Base-by-base conservation (phyloP, 2,329 filamentous ascomycete species). In the Fusarium fracticaudum region DNA sequence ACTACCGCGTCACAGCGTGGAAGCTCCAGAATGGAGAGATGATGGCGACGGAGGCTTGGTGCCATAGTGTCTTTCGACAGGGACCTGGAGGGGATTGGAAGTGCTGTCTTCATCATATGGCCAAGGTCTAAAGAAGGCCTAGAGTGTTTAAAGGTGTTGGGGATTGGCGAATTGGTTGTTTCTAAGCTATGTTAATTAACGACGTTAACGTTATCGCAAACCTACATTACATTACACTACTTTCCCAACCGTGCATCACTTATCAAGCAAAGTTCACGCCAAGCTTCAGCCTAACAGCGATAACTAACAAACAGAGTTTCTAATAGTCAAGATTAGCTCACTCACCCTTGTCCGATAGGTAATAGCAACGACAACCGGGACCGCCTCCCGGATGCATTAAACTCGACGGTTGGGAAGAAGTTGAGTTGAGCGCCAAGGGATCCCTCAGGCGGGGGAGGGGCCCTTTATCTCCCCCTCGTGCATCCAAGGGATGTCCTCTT, bases 91-190 rank as follows among this genome's bases (percentile, higher is more conserved):
- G 81, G 3, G 81, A 82, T 31, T 82, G 81, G 81, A 79, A 71
- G 54, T 81, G 80, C 67, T 81, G 79, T 60, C 73, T 77, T 68
- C 81, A 82, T 64, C 80, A 82, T 41, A 81, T 82, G 79, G 78
- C 77, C 4, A 72, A 75, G 74, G 24, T 77, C 13, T 76, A 63
- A 57, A 58, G 33, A 40, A 48, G 53, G 29, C 10, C 48, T 10
- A 29, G 37, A 18, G 48, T 73, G 57, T 38, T 72, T 69, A 55
- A 54, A 54, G 71, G 71, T 71, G 71, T 73, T 74, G 35, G 45
- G 62, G 64, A 48, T 55, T 41, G 71, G 71, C 67, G 71, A 74
- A 72, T 64, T 74, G 67, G 48, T 62, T 62, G 64, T 58, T 69
- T 48, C 59, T 60, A 20, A 35, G 55, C 64, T 33, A 41, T 63